A percentile compares a stretch with the other conserved stretches of the same genome.
Conservation (phyloP, 352 stramenopile species). For the Peronosclerospora sorghi region DNA sequence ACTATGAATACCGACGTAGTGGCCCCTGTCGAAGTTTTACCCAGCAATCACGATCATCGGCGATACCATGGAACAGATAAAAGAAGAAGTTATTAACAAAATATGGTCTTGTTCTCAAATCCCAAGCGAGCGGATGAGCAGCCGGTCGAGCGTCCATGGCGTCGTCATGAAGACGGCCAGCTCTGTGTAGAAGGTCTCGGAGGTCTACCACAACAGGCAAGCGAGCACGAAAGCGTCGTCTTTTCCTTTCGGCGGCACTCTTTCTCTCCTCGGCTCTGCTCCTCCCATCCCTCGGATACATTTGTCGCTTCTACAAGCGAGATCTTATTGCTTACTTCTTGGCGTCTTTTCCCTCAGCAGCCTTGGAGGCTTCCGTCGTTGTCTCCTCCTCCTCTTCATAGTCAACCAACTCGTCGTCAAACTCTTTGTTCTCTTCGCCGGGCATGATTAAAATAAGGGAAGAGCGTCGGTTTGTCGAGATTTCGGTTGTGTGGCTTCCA, state of each 20-base stretch:
- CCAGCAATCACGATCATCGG: conserved; percentile 14
- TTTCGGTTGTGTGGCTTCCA: conserved; percentile 28
- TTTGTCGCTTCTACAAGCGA: conserved; percentile 7
- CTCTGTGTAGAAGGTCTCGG: neutral
- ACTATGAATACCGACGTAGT: conserved; percentile 99
- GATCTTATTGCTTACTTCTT: conserved; percentile 82
- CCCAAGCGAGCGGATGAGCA: conserved; percentile 12
- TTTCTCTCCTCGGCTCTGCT: conserved; percentile 6
- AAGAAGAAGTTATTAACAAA: conserved; percentile 81
- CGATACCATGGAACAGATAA: conserved; percentile 50
- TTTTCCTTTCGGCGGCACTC: neutral
- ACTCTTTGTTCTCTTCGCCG: conserved; percentile 82
- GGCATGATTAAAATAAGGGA: conserved; percentile 34
- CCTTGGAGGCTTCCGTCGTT: conserved; percentile 64
- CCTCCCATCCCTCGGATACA: conserved; percentile 10
- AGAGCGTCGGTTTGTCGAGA: conserved; percentile 17
- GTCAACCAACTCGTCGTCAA: conserved; percentile 83
- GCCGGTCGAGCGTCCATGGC: conserved; percentile 9
- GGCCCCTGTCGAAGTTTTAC: conserved; percentile 75
- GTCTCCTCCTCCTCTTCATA: conserved; percentile 85
- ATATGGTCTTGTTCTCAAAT: conserved; percentile 18
- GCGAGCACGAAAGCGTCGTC: conserved; percentile 14
- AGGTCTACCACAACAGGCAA: conserved; percentile 11
- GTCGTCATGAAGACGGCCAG: conserved; percentile 18
- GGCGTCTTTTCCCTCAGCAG: conserved; percentile 72